phyloP scores from a whole-genome alignment of 2,329 filamentous ascomycete species.

The Xylariaceae sp. region DNA sequence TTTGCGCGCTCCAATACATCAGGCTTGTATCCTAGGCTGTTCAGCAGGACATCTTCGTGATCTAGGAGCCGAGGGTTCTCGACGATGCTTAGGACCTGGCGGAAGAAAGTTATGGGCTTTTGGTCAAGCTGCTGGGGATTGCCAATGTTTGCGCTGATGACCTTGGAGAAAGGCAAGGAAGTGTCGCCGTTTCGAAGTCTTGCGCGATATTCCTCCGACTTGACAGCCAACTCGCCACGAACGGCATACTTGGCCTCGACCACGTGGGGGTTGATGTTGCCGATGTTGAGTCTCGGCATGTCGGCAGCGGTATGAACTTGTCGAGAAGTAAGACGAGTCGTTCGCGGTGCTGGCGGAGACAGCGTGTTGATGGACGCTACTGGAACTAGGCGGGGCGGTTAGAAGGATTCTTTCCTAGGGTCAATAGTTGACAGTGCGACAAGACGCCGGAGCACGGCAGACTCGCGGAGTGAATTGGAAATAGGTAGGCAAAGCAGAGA shows the following conservation, averaged over 20 bases:
- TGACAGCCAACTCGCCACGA: conserved; percentile 88
- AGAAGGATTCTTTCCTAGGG: background rate
- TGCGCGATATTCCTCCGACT: conserved; percentile 84
- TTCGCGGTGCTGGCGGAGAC: conserved; percentile 6
- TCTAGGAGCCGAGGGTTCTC: conserved; percentile 85
- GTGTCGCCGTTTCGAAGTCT: conserved; percentile 55
- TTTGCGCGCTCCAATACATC: conserved; percentile 83
- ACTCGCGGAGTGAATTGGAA: background rate
- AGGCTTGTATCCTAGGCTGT: conserved; percentile 74
- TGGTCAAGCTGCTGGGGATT: conserved; percentile 99
- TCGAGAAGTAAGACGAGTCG: background rate
- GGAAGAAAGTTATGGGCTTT: conserved; percentile 98
- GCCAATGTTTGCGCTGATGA: conserved; percentile 97
- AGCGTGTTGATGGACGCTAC: conserved; percentile 1
- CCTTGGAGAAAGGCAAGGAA: conserved; percentile 73
- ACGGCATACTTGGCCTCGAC: conserved; percentile 91
- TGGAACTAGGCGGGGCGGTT: background rate
- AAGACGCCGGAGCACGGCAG: background rate
- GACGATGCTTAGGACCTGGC: conserved; percentile 86
- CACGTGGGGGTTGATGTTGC: conserved; percentile 91
- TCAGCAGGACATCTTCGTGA: conserved; percentile 71
- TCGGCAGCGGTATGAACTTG: conserved; percentile 20
- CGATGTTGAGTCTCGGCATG: conserved; percentile 55
- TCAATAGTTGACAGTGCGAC: background rate
- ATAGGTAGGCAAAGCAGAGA: no score